Base-by-base conservation (phyloP, 495 filamentous ascomycete species). In the Entonaema liquescens region DNA sequence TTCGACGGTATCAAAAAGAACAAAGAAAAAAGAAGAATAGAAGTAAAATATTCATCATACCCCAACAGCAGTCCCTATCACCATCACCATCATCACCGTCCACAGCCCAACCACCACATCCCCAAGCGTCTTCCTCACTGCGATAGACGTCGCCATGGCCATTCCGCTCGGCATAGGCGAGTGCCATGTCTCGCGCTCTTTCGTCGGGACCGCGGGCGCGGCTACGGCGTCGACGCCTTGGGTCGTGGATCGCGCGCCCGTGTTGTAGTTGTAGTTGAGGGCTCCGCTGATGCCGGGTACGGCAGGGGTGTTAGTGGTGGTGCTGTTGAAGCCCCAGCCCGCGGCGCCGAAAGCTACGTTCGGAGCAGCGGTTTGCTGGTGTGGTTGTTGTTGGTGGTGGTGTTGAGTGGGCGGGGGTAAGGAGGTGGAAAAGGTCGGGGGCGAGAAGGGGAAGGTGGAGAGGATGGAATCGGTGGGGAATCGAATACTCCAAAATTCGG, bases 291-390 rank as follows among this genome's bases (percentile, higher is more conserved):
- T 29, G 49, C 13, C n/a, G n/a, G n/a, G n/a, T n/a, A n/a, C n/a
- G n/a, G n/a, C 11, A 11, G 49, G 3, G 12, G 12, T 15, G 28
- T 28, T 38, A 12, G 5, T 19, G 21, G 38, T 59, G 49, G 54
- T 40, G 47, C 12, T 58, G 26, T 68, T 68, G 47, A 66, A 68
- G 2, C 57, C 64, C 70, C 60, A 68, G 36, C 52, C 36, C 44
- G 23, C 35, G 29, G 28, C 54, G 31, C 28, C 59, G 59, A 53
- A 60, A 12, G 26, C 25, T 0, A 35, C 31, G 25, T 19, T 66
- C n/a, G 23, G 19, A 23, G 11, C 12, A 15, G 62, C 21, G 52
- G 2, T 49, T 17, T 29, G 49, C 21, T 15, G n/a, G 21, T 53
- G 53, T 8, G 15, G 36, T 13, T 36, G 36, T n/a, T 17, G 29